A percentile compares a stretch with the other conserved stretches of the same genome.
These are phyloP conservation scores for Penicillium griseofulvum DNA, from an alignment of 2,329 filamentous ascomycete genomes.

Conservation along the genomic window DNA sequence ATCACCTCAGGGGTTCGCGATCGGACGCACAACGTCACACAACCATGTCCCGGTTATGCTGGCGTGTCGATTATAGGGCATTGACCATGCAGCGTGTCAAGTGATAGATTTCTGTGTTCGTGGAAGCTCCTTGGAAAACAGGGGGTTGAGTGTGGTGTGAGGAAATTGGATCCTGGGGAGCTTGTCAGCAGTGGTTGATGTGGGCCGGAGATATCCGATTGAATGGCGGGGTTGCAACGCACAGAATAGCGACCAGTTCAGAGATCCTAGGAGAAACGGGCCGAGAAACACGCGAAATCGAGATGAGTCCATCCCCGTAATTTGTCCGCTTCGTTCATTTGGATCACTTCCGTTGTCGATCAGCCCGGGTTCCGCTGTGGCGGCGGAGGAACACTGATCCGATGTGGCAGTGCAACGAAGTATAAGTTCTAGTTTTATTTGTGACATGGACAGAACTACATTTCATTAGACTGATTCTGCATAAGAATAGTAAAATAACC, in stretches of 20 bases:
- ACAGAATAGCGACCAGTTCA: background rate
- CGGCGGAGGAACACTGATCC: slow-evolving; percentile 32
- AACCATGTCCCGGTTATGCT: slow-evolving; percentile 29
- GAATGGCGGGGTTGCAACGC: background rate
- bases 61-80: slow-evolving; percentile 21
- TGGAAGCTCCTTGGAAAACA: slow-evolving; percentile 16
- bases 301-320: slow-evolving; percentile 13
- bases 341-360: slow-evolving; percentile 34
- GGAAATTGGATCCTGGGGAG: slow-evolving; percentile 6
- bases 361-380: slow-evolving; percentile 25
- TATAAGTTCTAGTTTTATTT: background rate
- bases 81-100: slow-evolving; percentile 18
- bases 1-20: slow-evolving; percentile 25
- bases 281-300: slow-evolving; percentile 6
- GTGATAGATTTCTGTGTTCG: background rate
- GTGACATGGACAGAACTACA: background rate
- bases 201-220: background rate
- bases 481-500: background rate
- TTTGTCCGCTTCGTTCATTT: slow-evolving; percentile 15
- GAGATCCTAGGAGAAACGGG: background rate
- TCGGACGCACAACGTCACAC: slow-evolving; percentile 26
- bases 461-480: background rate
- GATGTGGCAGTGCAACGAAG: slow-evolving; percentile 24
- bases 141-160: slow-evolving; percentile 15
- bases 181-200: slow-evolving; percentile 14